Evolutionary conservation across 352 stramenopile species (phyloP), one percentile per base, ranked within the genome.

Genomic region (Elongisporangium anandrum): DNA sequence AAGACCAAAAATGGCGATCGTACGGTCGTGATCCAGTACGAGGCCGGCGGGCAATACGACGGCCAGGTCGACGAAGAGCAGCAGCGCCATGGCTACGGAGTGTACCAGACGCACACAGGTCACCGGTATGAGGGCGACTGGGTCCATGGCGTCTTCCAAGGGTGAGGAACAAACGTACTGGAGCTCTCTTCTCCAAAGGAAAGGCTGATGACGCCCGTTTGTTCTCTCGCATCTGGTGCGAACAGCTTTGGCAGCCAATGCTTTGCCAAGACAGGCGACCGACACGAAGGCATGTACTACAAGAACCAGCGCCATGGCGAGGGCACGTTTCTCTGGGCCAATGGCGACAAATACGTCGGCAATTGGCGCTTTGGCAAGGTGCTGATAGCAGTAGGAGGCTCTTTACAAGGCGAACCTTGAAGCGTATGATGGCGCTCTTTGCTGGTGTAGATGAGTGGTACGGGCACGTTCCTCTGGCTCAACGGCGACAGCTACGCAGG

Each of bases 271-370:
- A 93, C 81, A 0, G 80, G 87, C 12, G 88, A 95, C 54, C 87
- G 86, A 17, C 86, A 96, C 41, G 88, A 96, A 79, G 86, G 86
- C 9, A 86, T 94, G 64, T 96, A 94, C 65, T 70, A 87, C 52
- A 93, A 92, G 61, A 90, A 87, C 61, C 79, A 90, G 54, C 82
- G 88, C 23, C 82, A 96, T 59, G 88, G 88, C 20, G 78, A 76
- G 54, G 86, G 86, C 17, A 94, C 85, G 49, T 96, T 94, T 53
- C 68, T 95, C 48, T 96, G 88, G 88, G 68, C 84, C 2, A 96
- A 96, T 61, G 88, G 88, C 1, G 88, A 96, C 71, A 95, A 93
- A 63, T 96, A 94, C 64, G 75, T 94, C 16, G 88, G 88, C 8
- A 79, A 94, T 63, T 96, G 85, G 72, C 79, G 81, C 47, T 72